These are phyloP conservation scores for Hymenoscyphus fraxineus DNA, from an alignment of 2,329 filamentous ascomycete species.

Conservation along the genomic window DNA sequence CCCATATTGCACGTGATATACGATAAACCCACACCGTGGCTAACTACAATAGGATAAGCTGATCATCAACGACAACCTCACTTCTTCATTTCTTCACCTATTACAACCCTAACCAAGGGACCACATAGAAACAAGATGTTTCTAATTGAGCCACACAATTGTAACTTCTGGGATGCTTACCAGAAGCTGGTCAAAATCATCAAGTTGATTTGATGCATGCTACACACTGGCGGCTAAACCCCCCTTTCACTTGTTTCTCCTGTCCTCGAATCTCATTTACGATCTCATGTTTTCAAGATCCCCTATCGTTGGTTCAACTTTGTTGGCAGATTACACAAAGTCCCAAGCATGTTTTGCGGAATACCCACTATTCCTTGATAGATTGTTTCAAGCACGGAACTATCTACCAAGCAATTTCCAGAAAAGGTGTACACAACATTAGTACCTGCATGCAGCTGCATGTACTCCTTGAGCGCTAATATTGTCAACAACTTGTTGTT, in stretches of 20 bases:
- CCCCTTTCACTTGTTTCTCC: background rate
- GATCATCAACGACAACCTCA: background rate
- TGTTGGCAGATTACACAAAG: background rate
- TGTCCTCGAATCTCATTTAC: background rate
- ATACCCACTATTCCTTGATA: background rate
- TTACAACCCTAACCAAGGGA: background rate
- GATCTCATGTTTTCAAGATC: background rate
- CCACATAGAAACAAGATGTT: background rate
- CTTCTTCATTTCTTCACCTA: background rate
- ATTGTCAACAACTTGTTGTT: background rate
- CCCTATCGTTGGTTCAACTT: background rate
- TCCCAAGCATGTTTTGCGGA: background rate
- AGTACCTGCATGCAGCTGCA: background rate
- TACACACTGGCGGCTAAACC: background rate
- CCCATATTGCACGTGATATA: background rate
- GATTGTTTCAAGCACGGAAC: background rate
- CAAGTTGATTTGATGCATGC: background rate
- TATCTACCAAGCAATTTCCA: slow-evolving; percentile 2
- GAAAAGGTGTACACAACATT: background rate
- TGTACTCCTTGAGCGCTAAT: background rate
- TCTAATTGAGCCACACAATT: background rate
- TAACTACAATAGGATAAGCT: background rate
- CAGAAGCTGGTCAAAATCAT: background rate
- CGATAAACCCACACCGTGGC: background rate
- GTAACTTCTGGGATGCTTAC: background rate